Evolutionary conservation across 1,284 basidiomycete species (phyloP).

Genomic region (Heterobasidion irregulare): DNA sequence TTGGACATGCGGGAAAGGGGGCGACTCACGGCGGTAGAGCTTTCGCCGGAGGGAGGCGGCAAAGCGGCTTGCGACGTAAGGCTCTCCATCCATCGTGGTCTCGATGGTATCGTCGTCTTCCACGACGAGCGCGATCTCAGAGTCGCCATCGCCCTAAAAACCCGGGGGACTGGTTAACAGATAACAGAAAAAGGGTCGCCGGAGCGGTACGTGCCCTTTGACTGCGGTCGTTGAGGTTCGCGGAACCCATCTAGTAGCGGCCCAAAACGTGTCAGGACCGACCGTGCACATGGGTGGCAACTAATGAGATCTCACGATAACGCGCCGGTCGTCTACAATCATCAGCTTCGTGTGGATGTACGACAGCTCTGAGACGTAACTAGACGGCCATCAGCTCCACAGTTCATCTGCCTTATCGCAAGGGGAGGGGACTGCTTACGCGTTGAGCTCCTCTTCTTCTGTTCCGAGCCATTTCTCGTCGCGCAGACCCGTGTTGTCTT

Average conservation of each 20-base stretch:
- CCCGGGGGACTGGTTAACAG: not conserved
- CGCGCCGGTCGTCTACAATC: constrained; percentile 87
- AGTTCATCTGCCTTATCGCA: not conserved
- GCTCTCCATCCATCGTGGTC: constrained; percentile 72
- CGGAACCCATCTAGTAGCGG: constrained; percentile 65
- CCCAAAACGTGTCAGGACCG: not conserved
- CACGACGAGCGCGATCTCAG: constrained; percentile 86
- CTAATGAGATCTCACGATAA: constrained; percentile 53
- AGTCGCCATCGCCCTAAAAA: constrained; percentile 79
- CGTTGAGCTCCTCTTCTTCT: constrained; percentile 73
- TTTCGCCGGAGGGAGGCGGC: constrained; percentile 72
- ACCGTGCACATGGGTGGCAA: no score
- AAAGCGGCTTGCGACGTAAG: constrained; percentile 63
- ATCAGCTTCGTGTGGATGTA: constrained; percentile 83
- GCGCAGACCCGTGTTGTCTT: constrained; percentile 46
- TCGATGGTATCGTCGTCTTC: constrained; percentile 80
- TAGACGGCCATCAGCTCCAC: constrained; percentile 16
- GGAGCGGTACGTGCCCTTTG: constrained; percentile 38
- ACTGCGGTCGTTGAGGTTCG: constrained; percentile 85
- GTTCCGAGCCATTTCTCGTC: constrained; percentile 81
- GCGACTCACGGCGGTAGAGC: constrained; percentile 56
- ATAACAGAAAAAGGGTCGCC: constrained; percentile 1
- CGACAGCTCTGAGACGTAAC: constrained; percentile 75
- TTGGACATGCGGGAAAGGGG: not conserved
- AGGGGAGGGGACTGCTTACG: constrained; percentile 27